These are phyloP conservation scores for Phaeophleospora eucalypticola DNA, from an alignment of 2,329 filamentous ascomycete species.

Conservation along the genomic window DNA sequence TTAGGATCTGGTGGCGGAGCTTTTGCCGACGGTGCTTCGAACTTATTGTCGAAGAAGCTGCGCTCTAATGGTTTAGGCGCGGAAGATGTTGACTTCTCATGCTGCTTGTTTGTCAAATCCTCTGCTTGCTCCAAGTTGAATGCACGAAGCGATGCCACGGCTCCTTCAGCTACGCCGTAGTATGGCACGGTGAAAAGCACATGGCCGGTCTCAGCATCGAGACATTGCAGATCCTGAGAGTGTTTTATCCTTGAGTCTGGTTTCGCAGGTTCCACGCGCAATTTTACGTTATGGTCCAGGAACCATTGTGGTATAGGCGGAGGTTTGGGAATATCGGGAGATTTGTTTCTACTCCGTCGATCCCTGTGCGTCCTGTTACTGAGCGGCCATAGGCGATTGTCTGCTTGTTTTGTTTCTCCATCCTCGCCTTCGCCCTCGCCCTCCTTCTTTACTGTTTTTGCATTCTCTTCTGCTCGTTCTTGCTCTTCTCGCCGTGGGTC, in stretches of 20 bases:
- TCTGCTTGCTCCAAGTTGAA: too few relatives aligned
- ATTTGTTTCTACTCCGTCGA: constrained; percentile 2
- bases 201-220: constrained; percentile 30
- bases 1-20: neutral
- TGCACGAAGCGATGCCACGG: neutral
- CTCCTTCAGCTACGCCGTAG: constrained; percentile 12
- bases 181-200: constrained; percentile 30
- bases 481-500: constrained; percentile 3
- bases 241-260: constrained; percentile 14
- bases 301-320: constrained; percentile 38
- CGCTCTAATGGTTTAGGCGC: constrained; percentile 15
- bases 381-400: constrained; percentile 1
- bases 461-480: neutral
- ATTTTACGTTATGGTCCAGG: constrained; percentile 33
- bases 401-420: constrained; percentile 8
- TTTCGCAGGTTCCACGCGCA: constrained; percentile 13
- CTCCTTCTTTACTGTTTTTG: neutral
- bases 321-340: constrained; percentile 24
- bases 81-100: neutral
- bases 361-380: constrained; percentile 9
- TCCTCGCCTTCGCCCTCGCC: constrained; percentile 4
- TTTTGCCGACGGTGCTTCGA: neutral
- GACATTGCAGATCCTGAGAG: constrained; percentile 25
- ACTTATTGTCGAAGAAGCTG: constrained; percentile 23
- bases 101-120: too few relatives aligned